phyloP scores from a whole-genome alignment of 2,329 filamentous ascomycete species.

The Didymella segeticola region DNA sequence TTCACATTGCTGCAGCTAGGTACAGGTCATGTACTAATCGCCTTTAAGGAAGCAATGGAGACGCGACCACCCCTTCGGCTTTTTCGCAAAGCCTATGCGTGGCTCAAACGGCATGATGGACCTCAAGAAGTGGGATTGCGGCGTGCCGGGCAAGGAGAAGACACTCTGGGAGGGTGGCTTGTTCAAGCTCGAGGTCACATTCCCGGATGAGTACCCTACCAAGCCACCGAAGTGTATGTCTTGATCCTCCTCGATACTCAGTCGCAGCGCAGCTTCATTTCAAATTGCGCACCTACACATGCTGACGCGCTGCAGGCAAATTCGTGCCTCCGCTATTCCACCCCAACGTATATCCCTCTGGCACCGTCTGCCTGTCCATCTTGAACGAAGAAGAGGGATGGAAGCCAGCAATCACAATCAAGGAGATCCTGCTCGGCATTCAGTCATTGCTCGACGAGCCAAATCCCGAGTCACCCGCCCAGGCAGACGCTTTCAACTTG shows the following conservation, averaged over 20 bases:
- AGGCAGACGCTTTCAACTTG: slow-evolving; percentile 96
- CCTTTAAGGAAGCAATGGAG: slow-evolving; percentile 91
- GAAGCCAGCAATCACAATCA: slow-evolving; percentile 98
- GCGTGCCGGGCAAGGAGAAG: slow-evolving; percentile 93
- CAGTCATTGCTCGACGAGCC: slow-evolving; percentile 96
- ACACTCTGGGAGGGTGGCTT: slow-evolving; percentile 98
- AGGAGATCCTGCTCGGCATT: slow-evolving; percentile 94
- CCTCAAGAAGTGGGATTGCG: slow-evolving; percentile 95
- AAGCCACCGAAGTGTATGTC: slow-evolving; percentile 96
- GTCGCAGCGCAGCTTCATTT: not conserved
- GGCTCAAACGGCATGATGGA: slow-evolving; percentile 82
- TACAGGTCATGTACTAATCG: slow-evolving; percentile 22
- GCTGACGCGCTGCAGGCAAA: slow-evolving; percentile 72
- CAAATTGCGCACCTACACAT: not conserved
- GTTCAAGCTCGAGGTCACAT: slow-evolving; percentile 91
- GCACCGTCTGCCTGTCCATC: slow-evolving; percentile 95
- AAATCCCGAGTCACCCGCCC: slow-evolving; percentile 94
- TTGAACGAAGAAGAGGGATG: slow-evolving; percentile 98
- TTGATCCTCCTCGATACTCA: not conserved
- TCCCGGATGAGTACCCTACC: slow-evolving; percentile 97
- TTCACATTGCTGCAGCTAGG: not conserved
- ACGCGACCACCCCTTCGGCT: slow-evolving; percentile 95
- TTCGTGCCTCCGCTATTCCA: slow-evolving; percentile 96
- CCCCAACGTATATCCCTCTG: slow-evolving; percentile 97
- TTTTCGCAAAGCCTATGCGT: slow-evolving; percentile 88